Percentiles rank a stretch among this genome's conserved stretches.
Conservation (phyloP, 1,139 yeast species). For the Saccharomyces hybrid region DNA sequence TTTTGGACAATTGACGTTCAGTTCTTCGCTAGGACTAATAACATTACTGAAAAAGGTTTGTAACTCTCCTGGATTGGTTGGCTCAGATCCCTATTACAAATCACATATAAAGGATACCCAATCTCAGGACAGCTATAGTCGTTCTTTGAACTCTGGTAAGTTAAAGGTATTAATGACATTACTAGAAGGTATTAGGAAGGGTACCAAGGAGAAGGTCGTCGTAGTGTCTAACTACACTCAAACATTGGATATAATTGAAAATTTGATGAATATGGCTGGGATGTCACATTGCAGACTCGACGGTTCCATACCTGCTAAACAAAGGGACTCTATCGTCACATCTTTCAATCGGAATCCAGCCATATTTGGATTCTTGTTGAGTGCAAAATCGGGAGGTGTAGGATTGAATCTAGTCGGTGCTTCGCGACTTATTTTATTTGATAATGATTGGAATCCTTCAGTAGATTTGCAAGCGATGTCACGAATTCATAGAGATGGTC, state of each 20-base stretch:
- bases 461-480: slow-evolving; percentile 95
- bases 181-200: slow-evolving; percentile 39
- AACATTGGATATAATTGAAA: slow-evolving; percentile 71
- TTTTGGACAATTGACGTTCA: slow-evolving; percentile 32
- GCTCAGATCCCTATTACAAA: slow-evolving; percentile 32
- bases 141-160: slow-evolving; percentile 42
- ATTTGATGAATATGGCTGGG: slow-evolving; percentile 43
- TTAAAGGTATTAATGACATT: slow-evolving; percentile 47
- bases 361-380: slow-evolving; percentile 62
- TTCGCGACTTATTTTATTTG: slow-evolving; percentile 72
- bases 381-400: slow-evolving; percentile 91
- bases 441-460: slow-evolving; percentile 94
- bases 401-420: slow-evolving; percentile 91
- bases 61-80: slow-evolving; percentile 64
- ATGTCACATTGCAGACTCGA: slow-evolving; percentile 60
- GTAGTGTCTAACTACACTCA: slow-evolving; percentile 85
- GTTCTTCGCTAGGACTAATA: slow-evolving; percentile 57
- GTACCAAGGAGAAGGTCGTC: slow-evolving; percentile 54
- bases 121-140: slow-evolving; percentile 19
- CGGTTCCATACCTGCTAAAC: slow-evolving; percentile 68
- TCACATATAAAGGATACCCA: slow-evolving; percentile 9
- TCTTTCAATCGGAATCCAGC: slow-evolving; percentile 51
- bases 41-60: slow-evolving; percentile 74
- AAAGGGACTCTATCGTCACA: slow-evolving; percentile 58
- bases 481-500: slow-evolving; percentile 91